Evolutionary conservation across 768 basidiomycete genomes (phyloP).

Genomic region (Pleurotus ostreatus): DNA sequence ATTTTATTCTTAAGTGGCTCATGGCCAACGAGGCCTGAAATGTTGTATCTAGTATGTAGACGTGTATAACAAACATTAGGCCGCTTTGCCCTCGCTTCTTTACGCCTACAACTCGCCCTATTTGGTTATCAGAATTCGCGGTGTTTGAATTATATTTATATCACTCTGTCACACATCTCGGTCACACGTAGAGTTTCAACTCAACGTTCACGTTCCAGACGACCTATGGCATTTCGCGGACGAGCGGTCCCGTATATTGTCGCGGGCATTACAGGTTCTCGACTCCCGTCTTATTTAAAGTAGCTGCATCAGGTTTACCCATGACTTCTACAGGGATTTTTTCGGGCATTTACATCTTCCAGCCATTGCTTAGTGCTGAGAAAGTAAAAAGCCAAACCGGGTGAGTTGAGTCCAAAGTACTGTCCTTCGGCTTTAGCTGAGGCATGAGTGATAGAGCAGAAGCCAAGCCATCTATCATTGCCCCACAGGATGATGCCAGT

Average conservation of each 20-base stretch:
- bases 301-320: background rate
- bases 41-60: background rate
- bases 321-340: conserved; percentile 40
- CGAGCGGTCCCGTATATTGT: conserved; percentile 48
- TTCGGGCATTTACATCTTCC: conserved; percentile 68
- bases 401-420: conserved; percentile 12
- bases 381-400: conserved; percentile 13
- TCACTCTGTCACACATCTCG: conserved; percentile 7
- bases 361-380: conserved; percentile 36
- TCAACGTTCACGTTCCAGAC: background rate
- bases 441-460: background rate
- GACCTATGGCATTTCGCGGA: conserved; percentile 26
- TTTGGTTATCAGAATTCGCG: conserved; percentile 11
- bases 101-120: background rate
- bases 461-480: conserved; percentile 2
- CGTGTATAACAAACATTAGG: background rate
- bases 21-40: background rate
- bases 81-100: background rate
- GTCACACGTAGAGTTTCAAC: background rate
- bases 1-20: background rate
- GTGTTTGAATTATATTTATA: conserved; percentile 14
- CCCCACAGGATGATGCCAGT: background rate
- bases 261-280: conserved; percentile 53
- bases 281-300: background rate
- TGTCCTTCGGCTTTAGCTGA: conserved; percentile 11